These are phyloP conservation scores for Apostasia shenzhenica DNA, from an alignment of 106 monocot genomes.

Conservation along the genomic window DNA sequence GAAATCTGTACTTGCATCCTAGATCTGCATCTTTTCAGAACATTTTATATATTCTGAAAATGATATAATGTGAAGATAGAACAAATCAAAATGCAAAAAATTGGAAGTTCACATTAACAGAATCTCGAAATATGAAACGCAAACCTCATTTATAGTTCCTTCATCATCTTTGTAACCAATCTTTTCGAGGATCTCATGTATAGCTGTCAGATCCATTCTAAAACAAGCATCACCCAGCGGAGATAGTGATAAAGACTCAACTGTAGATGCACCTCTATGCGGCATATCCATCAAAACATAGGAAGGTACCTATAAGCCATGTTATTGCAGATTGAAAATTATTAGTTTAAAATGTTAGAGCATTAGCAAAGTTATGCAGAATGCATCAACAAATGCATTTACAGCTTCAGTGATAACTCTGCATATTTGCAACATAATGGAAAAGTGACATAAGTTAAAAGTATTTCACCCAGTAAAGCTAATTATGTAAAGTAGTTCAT, in stretches of 20 bases:
- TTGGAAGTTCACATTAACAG: background rate
- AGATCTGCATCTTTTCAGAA: no score
- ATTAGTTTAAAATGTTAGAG: background rate
- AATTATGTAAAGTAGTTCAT: no score
- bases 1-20: no score
- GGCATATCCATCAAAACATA: slow-evolving; percentile 84
- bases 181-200: slow-evolving; percentile 86
- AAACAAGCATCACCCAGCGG: slow-evolving; percentile 91
- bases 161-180: slow-evolving; percentile 95
- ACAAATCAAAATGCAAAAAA: background rate
- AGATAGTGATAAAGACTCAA: slow-evolving; percentile 69
- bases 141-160: slow-evolving; percentile 91
- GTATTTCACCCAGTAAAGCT: no score
- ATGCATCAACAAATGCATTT: background rate
- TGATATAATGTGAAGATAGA: background rate
- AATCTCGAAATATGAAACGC: background rate
- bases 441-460: no score
- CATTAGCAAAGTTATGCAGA: background rate
- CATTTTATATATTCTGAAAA: background rate
- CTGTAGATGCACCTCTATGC: slow-evolving; percentile 47
- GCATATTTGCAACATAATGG: no score
- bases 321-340: no score
- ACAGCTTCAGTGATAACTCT: background rate
- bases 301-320: slow-evolving; percentile 59
- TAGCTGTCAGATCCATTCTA: slow-evolving; percentile 88